Evolutionary conservation across 2,329 filamentous ascomycete species (phyloP).

Genomic region (Alternaria tenuissima): DNA sequence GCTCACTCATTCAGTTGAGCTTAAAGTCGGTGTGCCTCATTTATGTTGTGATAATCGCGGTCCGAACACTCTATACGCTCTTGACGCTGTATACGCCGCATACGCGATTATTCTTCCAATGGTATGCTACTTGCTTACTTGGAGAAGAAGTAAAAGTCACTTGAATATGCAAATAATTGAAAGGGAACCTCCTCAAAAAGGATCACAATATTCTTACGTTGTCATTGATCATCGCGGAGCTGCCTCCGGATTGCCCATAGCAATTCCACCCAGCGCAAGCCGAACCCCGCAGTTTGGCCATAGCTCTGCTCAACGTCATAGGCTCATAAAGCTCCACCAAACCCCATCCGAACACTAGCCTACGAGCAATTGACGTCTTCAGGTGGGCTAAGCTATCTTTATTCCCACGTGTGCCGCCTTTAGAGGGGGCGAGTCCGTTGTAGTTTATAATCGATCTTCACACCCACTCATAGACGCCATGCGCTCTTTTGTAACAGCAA

Average conservation of each 20-base stretch:
- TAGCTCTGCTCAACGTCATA: slow-evolving; percentile 22
- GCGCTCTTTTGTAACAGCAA: slow-evolving; percentile 45
- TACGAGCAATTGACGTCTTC: slow-evolving; percentile 13
- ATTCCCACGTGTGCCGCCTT: slow-evolving; percentile 9
- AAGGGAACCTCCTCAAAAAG: not conserved
- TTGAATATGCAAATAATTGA: not conserved
- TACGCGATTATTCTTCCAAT: slow-evolving; percentile 12
- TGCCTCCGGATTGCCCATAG: slow-evolving; percentile 2
- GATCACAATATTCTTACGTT: not conserved
- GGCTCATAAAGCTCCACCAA: slow-evolving; percentile 4
- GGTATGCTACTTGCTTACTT: not conserved
- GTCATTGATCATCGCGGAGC: not conserved
- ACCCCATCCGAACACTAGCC: slow-evolving; percentile 1
- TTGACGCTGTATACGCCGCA: slow-evolving; percentile 31
- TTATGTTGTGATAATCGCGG: not conserved
- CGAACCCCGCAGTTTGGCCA: slow-evolving; percentile 21
- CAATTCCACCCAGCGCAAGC: slow-evolving; percentile 5
- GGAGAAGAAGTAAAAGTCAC: not conserved
- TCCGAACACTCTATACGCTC: slow-evolving; percentile 21
- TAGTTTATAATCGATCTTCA: slow-evolving; percentile 13
- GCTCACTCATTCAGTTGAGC: not conserved
- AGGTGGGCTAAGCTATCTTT: slow-evolving; percentile 6
- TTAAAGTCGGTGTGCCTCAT: not conserved
- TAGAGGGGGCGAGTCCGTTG: slow-evolving; percentile 4
- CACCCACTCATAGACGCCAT: slow-evolving; percentile 27